Evolutionary conservation across 495 filamentous ascomycete genomes (phyloP), one percentile per base, ranked within the genome.

Genomic region (Penicillium robsamsonii): DNA sequence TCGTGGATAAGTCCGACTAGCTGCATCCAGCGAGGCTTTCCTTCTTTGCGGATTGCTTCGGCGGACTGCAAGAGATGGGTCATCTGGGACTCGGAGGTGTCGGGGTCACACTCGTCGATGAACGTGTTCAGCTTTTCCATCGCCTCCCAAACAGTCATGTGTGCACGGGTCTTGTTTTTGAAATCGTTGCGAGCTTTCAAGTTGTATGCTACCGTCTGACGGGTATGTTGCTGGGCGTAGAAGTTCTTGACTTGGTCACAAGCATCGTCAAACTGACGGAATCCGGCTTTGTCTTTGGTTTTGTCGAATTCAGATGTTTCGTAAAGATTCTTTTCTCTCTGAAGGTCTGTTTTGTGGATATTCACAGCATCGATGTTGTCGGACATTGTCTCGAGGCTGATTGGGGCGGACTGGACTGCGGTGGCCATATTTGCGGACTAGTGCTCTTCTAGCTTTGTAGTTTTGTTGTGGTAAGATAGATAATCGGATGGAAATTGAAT

Each of bases 1-100:
- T 95, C 91, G 70, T 96, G 91, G 60, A 96, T 87, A 17, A 95
- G 79, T 1, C 91, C 90, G 0, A 85, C 88, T 18, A 95, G 73
- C 70, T 95, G 91, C 88, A 95, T 93, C 91, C 91, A 96, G 33
- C 89, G 80, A 7, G 91, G 91, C 76, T 95, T 94, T 60, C 90
- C 89, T 63, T 94, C 91, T 38, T 87, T 83, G 18, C 89, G 84
- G 65, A 95, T 92, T 1, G 91, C 90, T 64, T 96, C 91, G 25
- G 90, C 91, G 29, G 86, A 84, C 64, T 96, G 91, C 2, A 95
- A 80, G 3, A 94, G 75, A 67, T 96, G 91, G 71, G 93, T 87
- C 70, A 95, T 92, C 73, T 95, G 91, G 17, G 81, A 86, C 56
- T 95, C 84, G 35, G 79, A 83, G 51, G 90, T 95, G 75, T 96